Percentiles rank a stretch among this genome's conserved stretches.
phyloP scores from a whole-genome alignment of 2,329 filamentous ascomycete species.

The Clonostachys solani region DNA sequence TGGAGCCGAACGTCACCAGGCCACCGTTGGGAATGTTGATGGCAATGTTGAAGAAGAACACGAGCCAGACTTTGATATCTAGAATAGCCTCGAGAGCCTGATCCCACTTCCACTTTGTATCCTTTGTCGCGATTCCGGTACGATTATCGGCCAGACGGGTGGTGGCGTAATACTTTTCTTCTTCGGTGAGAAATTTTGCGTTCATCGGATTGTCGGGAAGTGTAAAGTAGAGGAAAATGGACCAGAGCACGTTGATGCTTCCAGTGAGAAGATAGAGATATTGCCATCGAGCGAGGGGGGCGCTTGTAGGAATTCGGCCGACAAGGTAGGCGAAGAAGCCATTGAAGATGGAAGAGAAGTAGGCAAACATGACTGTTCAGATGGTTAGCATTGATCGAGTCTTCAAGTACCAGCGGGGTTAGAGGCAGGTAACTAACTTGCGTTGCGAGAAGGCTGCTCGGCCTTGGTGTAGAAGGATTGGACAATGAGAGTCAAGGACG shows the following conservation, averaged over 20 bases:
- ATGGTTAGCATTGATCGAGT: not conserved
- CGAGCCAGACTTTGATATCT: slow-evolving; percentile 60
- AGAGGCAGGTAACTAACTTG: slow-evolving; percentile 3
- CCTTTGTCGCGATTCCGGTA: slow-evolving; percentile 32
- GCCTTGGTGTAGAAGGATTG: slow-evolving; percentile 5
- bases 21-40: slow-evolving; percentile 64
- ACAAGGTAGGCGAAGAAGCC: slow-evolving; percentile 24
- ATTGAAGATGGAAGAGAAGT: slow-evolving; percentile 14
- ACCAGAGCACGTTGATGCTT: slow-evolving; percentile 9
- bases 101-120: slow-evolving; percentile 43
- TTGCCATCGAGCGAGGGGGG: slow-evolving; percentile 12
- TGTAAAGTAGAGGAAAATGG: slow-evolving; percentile 5
- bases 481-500: slow-evolving; percentile 6
- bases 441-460: slow-evolving; percentile 9
- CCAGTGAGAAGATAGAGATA: slow-evolving; percentile 13
- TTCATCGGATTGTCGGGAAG: slow-evolving; percentile 7
- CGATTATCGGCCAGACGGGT: slow-evolving; percentile 56
- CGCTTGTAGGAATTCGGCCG: slow-evolving; percentile 19
- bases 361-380: slow-evolving; percentile 7
- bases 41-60: slow-evolving; percentile 33
- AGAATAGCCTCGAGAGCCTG: slow-evolving; percentile 55
- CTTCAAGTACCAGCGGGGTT: not conserved
- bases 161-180: slow-evolving; percentile 36
- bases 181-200: slow-evolving; percentile 6
- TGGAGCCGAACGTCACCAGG: slow-evolving; percentile 64